These are phyloP conservation scores for Mollisia scopiformis DNA, from an alignment of 2,329 filamentous ascomycete genomes.

Conservation along the genomic window DNA sequence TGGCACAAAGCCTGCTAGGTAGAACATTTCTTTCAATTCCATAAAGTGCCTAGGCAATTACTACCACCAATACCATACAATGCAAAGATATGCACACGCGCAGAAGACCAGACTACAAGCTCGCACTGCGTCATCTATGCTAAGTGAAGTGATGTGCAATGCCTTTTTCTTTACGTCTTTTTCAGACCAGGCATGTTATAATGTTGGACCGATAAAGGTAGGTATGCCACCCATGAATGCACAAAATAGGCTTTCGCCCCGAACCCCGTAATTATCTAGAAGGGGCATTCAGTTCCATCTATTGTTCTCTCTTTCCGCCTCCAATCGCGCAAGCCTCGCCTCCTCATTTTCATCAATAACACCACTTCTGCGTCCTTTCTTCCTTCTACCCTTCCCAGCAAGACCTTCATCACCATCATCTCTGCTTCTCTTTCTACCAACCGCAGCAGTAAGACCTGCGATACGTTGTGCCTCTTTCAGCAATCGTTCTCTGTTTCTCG, in stretches of 20 bases:
- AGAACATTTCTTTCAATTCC: not conserved
- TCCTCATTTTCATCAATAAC: conserved; percentile 34
- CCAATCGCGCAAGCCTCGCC: conserved; percentile 46
- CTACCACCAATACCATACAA: not conserved
- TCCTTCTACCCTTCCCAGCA: conserved; percentile 50
- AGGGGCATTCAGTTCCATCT: conserved; percentile 33
- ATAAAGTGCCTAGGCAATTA: not conserved
- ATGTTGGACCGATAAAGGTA: not conserved
- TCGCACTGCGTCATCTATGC: not conserved
- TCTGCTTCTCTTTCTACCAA: conserved; percentile 46
- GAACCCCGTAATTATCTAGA: not conserved
- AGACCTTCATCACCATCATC: conserved; percentile 49
- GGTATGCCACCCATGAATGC: not conserved
- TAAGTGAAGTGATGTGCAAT: conserved; percentile 1
- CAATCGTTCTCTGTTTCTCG: conserved; percentile 65
- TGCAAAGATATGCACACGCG: not conserved
- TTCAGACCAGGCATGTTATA: not conserved
- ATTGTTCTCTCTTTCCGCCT: conserved; percentile 59
- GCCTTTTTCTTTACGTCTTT: not conserved
- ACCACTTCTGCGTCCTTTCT: conserved; percentile 25
- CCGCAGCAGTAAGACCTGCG: conserved; percentile 51
- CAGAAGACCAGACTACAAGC: not conserved
- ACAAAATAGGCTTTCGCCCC: too few species aligned
- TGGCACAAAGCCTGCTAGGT: not conserved
- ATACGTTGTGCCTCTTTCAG: conserved; percentile 71